These are phyloP conservation scores for Xylaria palmicola DNA, from an alignment of 495 filamentous ascomycete species.

Conservation along the genomic window DNA sequence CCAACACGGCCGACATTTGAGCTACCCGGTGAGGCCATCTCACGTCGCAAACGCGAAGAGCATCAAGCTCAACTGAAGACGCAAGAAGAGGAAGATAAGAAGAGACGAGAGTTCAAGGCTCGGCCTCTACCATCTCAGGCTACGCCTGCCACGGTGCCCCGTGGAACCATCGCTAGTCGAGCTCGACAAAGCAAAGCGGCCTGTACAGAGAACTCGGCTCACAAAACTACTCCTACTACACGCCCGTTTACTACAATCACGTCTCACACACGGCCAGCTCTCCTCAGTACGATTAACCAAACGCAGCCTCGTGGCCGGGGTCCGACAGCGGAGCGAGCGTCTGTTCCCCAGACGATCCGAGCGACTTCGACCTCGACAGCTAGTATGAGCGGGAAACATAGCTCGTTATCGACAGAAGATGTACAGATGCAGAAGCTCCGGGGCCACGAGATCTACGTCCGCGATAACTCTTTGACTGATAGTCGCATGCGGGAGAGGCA, in stretches of 20 bases:
- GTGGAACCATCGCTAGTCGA: conserved; percentile 57
- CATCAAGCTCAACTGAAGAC: conserved; percentile 62
- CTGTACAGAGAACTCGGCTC: conserved; percentile 26
- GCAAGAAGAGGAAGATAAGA: conserved; percentile 58
- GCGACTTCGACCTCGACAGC: conserved; percentile 39
- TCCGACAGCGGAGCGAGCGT: conserved; percentile 14
- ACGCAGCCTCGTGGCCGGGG: conserved; percentile 24
- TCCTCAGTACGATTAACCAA: conserved; percentile 26
- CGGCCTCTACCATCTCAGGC: conserved; percentile 53
- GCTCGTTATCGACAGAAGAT: conserved; percentile 48
- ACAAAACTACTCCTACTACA: conserved; percentile 19
- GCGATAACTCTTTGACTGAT: conserved; percentile 49
- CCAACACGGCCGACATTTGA: conserved; percentile 65
- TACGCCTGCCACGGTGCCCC: conserved; percentile 36
- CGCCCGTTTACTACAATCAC: conserved; percentile 3
- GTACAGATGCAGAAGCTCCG: conserved; percentile 50
- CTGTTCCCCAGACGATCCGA: conserved; percentile 27
- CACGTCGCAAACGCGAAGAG: conserved; percentile 65
- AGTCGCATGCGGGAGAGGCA: conserved; percentile 52
- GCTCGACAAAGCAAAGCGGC: conserved; percentile 51
- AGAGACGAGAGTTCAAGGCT: conserved; percentile 63
- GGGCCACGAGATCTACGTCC: conserved; percentile 61
- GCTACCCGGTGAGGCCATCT: conserved; percentile 71
- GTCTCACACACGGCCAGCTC: conserved; percentile 17
- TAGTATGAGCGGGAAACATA: conserved; percentile 42